Base-by-base conservation (phyloP, 177 flowering plant species). In the Telopea speciosissima region DNA sequence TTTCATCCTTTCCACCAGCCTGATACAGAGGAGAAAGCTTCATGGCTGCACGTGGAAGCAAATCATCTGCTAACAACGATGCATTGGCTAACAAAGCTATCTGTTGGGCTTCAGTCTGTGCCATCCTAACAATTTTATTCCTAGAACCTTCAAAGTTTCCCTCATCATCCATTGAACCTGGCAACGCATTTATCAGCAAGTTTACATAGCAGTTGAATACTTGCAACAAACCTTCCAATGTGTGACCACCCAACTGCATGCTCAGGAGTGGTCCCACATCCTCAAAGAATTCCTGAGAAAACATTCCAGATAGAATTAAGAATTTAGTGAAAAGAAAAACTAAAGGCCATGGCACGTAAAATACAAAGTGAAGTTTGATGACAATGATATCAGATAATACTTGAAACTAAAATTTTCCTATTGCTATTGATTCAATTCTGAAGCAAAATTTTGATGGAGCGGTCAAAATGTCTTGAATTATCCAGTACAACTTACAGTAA, bases 21-120 rank as follows among this genome's bases (percentile, higher is more conserved):
- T 83, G 90, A 80, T 74, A 79, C 31, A 79, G 24, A 11, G 93
- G 87, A 54, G 93, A 68, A 58, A 96, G 93, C 79, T 96, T 96
- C 92, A 91, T 82, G 67, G 97, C 97, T 28, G 97, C 99, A 75
- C 98, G 99, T 61, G 99, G 99, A 24, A 96, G 91, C 13, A 96
- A 81, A 72, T 96, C 99, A 77, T 96, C 99, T 4, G 99, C 97
- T 72, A 93, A 82, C 67, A 91, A 79, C 76, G 93, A 93, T 68
- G 93, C 98, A 86, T 96, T 96, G 68, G 97, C 98, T 64, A 93
- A 82, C 79, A 96, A 85, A 45, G 95, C 97, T 76, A 96, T 80
- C 81, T 96, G 99, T 79, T 96, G 99, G 28, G 85, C 82, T 80
- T 93, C 99, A 42, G 92, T 90, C 73, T 93, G 97, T 78, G 98